Evolutionary conservation across 2,329 filamentous ascomycete genomes (phyloP).

Genomic region (Fusarium sp.): DNA sequence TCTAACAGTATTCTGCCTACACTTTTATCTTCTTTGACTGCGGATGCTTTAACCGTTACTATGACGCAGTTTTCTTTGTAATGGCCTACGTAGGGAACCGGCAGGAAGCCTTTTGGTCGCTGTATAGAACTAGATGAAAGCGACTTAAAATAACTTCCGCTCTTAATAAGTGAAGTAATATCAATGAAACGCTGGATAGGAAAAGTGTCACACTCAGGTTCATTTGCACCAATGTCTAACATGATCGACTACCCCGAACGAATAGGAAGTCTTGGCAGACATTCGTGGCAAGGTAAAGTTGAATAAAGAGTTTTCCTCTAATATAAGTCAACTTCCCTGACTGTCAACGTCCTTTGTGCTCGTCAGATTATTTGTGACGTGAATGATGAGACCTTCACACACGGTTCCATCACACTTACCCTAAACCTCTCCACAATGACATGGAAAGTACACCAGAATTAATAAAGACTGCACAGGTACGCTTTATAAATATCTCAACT

Average conservation of each 20-base stretch:
- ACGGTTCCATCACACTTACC: background rate
- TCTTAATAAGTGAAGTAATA: no score
- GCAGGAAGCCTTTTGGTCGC: background rate
- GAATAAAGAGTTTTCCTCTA: accelerated
- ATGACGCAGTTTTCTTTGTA: background rate
- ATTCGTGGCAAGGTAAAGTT: background rate
- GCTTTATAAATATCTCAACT: accelerated
- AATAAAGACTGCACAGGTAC: background rate
- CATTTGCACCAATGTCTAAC: no score
- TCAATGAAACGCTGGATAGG: no score
- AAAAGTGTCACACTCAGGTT: accelerated
- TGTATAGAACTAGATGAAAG: no score
- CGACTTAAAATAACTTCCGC: no score
- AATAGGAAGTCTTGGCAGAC: accelerated
- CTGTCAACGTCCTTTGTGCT: background rate
- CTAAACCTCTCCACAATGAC: background rate
- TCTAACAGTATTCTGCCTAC: background rate
- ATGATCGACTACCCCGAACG: background rate
- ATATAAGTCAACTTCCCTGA: background rate
- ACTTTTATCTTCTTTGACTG: background rate
- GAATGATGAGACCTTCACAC: background rate
- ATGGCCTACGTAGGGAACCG: background rate
- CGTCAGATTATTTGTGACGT: background rate
- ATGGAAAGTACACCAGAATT: background rate
- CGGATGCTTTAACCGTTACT: background rate